phyloP scores from a whole-genome alignment of 306 rosid genomes.

The Vigna reflexopilosa region DNA sequence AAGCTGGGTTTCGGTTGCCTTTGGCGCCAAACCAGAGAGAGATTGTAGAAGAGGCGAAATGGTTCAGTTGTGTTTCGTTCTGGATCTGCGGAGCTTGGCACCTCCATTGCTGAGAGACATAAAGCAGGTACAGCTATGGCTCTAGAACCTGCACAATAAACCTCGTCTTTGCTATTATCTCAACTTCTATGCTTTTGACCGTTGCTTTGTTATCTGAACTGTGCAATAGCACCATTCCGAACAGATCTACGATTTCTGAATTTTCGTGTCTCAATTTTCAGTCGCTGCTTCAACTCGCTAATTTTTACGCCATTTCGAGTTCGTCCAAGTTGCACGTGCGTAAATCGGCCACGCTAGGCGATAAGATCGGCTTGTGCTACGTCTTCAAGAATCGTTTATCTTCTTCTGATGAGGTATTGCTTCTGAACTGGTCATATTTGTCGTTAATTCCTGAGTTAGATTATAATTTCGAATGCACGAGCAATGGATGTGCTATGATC shows the following conservation, averaged over 20 bases:
- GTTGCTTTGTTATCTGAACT: conserved; percentile 1
- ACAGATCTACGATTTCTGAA: conserved; percentile 32
- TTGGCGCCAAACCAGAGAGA: conserved; percentile 56
- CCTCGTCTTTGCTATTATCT: conserved; percentile 15
- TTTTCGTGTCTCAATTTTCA: conserved; percentile 43
- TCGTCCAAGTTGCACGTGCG: conserved; percentile 42
- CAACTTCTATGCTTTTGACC: not conserved
- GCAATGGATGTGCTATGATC: conserved; percentile 19
- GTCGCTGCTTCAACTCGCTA: conserved; percentile 80
- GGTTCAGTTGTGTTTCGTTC: conserved; percentile 76
- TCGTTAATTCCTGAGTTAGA: conserved; percentile 6
- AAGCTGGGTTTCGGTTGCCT: not conserved
- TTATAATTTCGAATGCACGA: conserved; percentile 36
- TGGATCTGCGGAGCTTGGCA: conserved; percentile 71
- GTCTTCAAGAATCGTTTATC: conserved; percentile 54
- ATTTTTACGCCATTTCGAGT: conserved; percentile 67
- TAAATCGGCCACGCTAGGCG: conserved; percentile 48
- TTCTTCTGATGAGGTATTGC: conserved; percentile 60
- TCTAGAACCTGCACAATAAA: not conserved
- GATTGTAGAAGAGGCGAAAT: conserved; percentile 45
- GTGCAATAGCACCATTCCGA: conserved; percentile 8
- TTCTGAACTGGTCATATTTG: not conserved
- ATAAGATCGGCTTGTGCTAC: conserved; percentile 75
- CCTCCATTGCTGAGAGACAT: conserved; percentile 63
- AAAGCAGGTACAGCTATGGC: conserved; percentile 55